Conservation (phyloP, 2,329 filamentous ascomycete genomes). For the Ceratocystiopsis brevicomis region DNA sequence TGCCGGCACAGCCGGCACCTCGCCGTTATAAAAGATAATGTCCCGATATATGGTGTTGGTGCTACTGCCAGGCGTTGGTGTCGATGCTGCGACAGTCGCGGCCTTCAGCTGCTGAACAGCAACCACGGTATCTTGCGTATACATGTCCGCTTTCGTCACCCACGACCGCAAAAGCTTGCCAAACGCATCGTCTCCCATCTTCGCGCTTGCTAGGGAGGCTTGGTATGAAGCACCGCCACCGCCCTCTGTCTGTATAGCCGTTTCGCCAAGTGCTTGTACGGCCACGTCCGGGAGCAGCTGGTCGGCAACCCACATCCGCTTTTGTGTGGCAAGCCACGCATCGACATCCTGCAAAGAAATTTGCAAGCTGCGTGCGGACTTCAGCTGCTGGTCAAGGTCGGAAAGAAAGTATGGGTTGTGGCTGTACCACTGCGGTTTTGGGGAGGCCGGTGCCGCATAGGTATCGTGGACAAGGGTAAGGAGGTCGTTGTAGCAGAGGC, state of each 20-base stretch:
- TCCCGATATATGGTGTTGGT: conserved; percentile 8
- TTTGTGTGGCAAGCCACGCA: conserved; percentile 29
- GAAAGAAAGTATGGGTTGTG: conserved; percentile 28
- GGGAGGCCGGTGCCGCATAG: conserved; percentile 18
- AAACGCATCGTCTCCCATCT: too few relatives aligned
- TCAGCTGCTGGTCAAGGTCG: conserved; percentile 29
- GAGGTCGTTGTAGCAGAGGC: conserved; percentile 27
- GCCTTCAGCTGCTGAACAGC: conserved; percentile 4
- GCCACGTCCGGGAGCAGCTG: conserved; percentile 10
- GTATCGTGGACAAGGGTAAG: conserved; percentile 26
- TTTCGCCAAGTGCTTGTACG: conserved; percentile 10
- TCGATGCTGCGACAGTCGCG: too few relatives aligned
- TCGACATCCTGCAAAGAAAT: conserved; percentile 28
- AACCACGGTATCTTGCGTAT: too few relatives aligned
- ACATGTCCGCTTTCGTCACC: too few relatives aligned
- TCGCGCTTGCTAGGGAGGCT: background rate
- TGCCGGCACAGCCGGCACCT: background rate
- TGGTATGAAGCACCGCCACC: background rate
- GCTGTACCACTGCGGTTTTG: conserved; percentile 30
- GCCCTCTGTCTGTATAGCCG: conserved; percentile 2
- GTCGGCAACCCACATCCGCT: conserved; percentile 27
- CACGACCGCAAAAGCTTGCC: too few relatives aligned
- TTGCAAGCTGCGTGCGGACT: conserved; percentile 25
- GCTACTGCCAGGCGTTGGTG: conserved; percentile 1
- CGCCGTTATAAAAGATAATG: conserved; percentile 4